Evolutionary conservation across 192 early-diverging fungal genomes (phyloP).

Genomic region (Coemansia biformis): DNA sequence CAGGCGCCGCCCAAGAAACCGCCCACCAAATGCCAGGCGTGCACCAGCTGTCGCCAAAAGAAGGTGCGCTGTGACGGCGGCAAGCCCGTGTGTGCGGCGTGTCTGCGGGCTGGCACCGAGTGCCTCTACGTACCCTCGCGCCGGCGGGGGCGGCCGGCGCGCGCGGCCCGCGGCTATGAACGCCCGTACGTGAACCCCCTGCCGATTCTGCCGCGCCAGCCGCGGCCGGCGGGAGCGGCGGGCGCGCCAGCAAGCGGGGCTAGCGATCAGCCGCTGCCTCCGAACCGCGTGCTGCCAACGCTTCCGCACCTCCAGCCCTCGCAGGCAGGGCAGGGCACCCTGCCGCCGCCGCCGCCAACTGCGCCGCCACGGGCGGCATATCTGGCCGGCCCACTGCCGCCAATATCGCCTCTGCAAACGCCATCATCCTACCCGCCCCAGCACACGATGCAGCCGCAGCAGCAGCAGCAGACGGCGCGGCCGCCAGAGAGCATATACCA

Average conservation of each 20-base stretch:
- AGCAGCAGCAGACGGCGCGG: not conserved
- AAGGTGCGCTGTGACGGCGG: conserved; percentile 51
- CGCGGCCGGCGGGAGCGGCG: conserved; percentile 6
- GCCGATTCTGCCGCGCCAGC: conserved; percentile 49
- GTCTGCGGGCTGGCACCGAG: conserved; percentile 28
- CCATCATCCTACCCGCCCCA: no score
- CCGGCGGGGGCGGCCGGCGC: conserved; percentile 46
- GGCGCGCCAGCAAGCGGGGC: no score
- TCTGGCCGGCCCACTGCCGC: conserved; percentile 22
- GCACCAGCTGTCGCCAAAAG: conserved; percentile 51
- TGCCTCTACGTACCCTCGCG: conserved; percentile 51
- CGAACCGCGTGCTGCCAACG: conserved; percentile 32
- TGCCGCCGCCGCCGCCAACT: conserved; percentile 42
- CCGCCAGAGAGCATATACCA: conserved; percentile 6
- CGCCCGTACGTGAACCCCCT: conserved; percentile 43
- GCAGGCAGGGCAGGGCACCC: conserved; percentile 36
- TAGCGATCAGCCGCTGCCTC: conserved; percentile 13
- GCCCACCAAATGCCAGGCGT: conserved; percentile 49
- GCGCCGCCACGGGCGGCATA: conserved; percentile 8
- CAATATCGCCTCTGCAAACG: conserved; percentile 7
- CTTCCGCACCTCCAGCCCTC: conserved; percentile 43
- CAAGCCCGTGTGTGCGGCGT: conserved; percentile 48
- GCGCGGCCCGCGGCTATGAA: conserved; percentile 45
- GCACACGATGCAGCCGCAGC: no score
- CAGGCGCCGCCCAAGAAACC: conserved; percentile 31